Evolutionary conservation across 495 filamentous ascomycete genomes (phyloP), one percentile per base, ranked within the genome.

Genomic region (Wilcoxina mikolae): DNA sequence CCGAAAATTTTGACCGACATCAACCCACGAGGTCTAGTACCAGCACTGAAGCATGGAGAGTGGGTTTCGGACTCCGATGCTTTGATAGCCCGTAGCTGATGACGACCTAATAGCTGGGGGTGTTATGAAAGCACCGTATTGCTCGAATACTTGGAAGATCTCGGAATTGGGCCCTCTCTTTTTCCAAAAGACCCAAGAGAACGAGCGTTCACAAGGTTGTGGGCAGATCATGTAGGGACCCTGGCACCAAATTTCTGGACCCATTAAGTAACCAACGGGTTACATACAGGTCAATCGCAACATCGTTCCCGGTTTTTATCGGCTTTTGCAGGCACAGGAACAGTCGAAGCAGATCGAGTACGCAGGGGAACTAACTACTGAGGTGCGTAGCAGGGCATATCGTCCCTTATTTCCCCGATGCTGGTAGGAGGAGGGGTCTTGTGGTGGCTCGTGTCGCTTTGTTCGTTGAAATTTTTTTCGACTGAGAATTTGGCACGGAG

Each of bases 141-240:
- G 58, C 74, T 96, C 56, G 90, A 96, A 84, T 95, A 94, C 78
- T 74, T 95, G 38, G 90, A 95, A 65, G 89, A 96, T 56, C 70
- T 88, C 43, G 72, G 76, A 53, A 64, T 70, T 20, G 79, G 79
- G 0, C 66, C 72, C 3, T 65, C 79, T 20, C 69, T 95, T 25
- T 74, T 90, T 41, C 85, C 75, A 9, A 73, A 65, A 12, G 73
- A 85, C 57, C 71, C 87, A 3, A 79, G 84, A 60, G 62, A 79
- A 41, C 77, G 82, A 56, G 90, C 90, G 9, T 79, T 84, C 53
- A 87, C 81, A 59, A 79, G 90, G 45, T 67, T 95, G 2, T 95
- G 89, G 90, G 73, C 78, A 43, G 87, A 95, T 67, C 88, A 90
- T 72, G 84, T 89, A 72, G 66, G 81, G 44, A 26, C 51, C 29